A percentile compares a stretch with the other conserved stretches of the same genome.
Conservation (phyloP, 176 grass and related monocot species). For the Oryza meyeriana region DNA sequence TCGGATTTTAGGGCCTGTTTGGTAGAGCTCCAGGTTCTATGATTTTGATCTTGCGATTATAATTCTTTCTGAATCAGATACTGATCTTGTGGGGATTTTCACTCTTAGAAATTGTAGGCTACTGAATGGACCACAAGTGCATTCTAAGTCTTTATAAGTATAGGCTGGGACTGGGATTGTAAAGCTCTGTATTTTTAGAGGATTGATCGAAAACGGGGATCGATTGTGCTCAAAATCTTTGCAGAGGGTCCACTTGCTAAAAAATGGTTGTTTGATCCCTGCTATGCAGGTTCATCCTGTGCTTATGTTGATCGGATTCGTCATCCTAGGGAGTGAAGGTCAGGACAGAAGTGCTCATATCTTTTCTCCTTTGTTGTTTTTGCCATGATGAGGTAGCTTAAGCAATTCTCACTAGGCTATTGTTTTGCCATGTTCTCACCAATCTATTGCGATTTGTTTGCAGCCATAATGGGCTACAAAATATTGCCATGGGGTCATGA, state of each 20-base stretch:
- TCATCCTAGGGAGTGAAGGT: constrained; percentile 83
- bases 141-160: background rate
- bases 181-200: background rate
- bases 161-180: background rate
- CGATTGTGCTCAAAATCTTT: background rate
- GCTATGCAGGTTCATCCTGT: constrained; percentile 75
- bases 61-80: no score
- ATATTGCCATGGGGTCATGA: constrained; percentile 68
- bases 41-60: no score
- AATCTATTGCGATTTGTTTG: constrained; percentile 29
- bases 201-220: background rate
- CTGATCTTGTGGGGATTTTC: no score
- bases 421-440: background rate
- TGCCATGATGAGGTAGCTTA: background rate
- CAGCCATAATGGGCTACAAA: constrained; percentile 87
- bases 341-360: background rate
- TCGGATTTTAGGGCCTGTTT: no score
- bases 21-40: no score
- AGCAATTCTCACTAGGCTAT: constrained; percentile 8
- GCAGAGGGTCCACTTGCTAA: background rate
- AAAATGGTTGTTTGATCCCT: background rate
- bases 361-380: constrained; percentile 1
- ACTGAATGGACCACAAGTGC: background rate
- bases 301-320: constrained; percentile 79
- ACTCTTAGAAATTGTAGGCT: background rate